These are phyloP conservation scores for Gentiana straminea DNA, from an alignment of 257 asterid genomes.

Conservation along the genomic window DNA sequence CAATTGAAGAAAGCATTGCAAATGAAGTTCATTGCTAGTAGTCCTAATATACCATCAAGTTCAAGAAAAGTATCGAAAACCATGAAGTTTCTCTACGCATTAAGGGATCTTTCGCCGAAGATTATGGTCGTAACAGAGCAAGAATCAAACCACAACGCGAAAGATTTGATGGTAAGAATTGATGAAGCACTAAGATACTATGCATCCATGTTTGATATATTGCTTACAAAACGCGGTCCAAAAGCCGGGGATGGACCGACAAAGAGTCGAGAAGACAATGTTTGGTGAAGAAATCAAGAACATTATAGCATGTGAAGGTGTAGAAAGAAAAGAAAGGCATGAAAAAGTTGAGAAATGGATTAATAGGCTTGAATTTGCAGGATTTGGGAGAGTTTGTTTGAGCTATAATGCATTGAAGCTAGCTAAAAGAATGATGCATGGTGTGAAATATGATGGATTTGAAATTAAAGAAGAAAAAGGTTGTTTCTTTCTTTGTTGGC, in stretches of 20 bases:
- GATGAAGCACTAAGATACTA: slow-evolving; percentile 38
- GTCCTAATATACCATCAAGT: slow-evolving; percentile 25
- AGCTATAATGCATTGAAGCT: slow-evolving; percentile 42
- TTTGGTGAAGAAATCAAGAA: slow-evolving; percentile 29
- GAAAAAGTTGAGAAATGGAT: slow-evolving; percentile 55
- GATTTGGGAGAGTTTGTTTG: slow-evolving; percentile 34
- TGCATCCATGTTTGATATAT: slow-evolving; percentile 49
- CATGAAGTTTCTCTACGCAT: slow-evolving; percentile 20
- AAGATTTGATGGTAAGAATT: slow-evolving; percentile 31
- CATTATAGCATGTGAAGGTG: slow-evolving; percentile 34
- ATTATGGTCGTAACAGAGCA: slow-evolving; percentile 49
- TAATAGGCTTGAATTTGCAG: slow-evolving; percentile 36
- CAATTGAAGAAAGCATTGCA: slow-evolving; percentile 19
- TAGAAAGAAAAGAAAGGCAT: slow-evolving; percentile 36
- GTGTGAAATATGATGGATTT: slow-evolving; percentile 35
- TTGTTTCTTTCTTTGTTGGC: slow-evolving; percentile 51
- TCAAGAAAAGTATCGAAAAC: slow-evolving; percentile 19
- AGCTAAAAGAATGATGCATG: slow-evolving; percentile 40
- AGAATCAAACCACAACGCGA: slow-evolving; percentile 46
- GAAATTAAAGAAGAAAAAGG: slow-evolving; percentile 41
- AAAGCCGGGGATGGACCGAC: slow-evolving; percentile 31
- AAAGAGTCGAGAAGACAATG: slow-evolving; percentile 40
- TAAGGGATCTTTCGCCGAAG: slow-evolving; percentile 41
- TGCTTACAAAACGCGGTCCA: slow-evolving; percentile 46
- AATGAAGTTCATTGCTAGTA: slow-evolving; percentile 14